Percentiles rank a stretch among this genome's conserved stretches.
These are phyloP conservation scores for Ogataea pini DNA, from an alignment of 805 yeast genomes.

Conservation along the genomic window DNA sequence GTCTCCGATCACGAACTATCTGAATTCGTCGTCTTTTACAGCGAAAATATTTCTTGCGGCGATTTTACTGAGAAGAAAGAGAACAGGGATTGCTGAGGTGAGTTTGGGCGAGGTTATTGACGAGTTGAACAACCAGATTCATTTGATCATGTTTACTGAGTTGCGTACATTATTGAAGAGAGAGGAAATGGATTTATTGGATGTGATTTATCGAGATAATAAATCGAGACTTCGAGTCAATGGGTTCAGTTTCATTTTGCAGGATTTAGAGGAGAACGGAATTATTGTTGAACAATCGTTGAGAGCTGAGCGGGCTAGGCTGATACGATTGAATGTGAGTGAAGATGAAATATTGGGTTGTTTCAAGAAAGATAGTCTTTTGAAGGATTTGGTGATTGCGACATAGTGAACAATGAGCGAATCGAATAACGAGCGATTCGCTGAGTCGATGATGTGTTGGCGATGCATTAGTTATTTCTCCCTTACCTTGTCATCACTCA, in stretches of 20 bases:
- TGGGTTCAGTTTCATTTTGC: slow-evolving; percentile 60
- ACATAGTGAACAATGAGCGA: slow-evolving; percentile 5
- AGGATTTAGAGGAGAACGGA: slow-evolving; percentile 79
- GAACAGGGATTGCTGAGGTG: slow-evolving; percentile 71
- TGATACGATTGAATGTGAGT: slow-evolving; percentile 66
- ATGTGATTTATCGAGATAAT: slow-evolving; percentile 29
- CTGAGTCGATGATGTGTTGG: too few species aligned
- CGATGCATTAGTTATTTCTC: too few species aligned
- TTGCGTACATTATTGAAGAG: slow-evolving; percentile 24
- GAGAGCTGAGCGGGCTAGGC: slow-evolving; percentile 65
- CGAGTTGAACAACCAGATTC: slow-evolving; percentile 54
- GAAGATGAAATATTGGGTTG: slow-evolving; percentile 67
- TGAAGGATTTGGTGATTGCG: slow-evolving; percentile 35
- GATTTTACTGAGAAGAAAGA: slow-evolving; percentile 58
- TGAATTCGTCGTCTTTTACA: slow-evolving; percentile 62
- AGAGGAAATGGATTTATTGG: slow-evolving; percentile 27
- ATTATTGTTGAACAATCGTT: slow-evolving; percentile 66
- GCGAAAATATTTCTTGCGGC: slow-evolving; percentile 75
- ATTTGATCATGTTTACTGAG: slow-evolving; percentile 32
- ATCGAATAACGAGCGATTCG: neutral
- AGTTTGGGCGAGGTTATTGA: slow-evolving; percentile 76
- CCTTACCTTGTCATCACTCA: too few species aligned
- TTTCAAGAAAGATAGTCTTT: slow-evolving; percentile 54
- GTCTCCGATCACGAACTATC: slow-evolving; percentile 65
- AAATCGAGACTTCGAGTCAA: slow-evolving; percentile 48